phyloP scores from a whole-genome alignment of 2,329 filamentous ascomycete genomes.

The Fusarium sp. region DNA sequence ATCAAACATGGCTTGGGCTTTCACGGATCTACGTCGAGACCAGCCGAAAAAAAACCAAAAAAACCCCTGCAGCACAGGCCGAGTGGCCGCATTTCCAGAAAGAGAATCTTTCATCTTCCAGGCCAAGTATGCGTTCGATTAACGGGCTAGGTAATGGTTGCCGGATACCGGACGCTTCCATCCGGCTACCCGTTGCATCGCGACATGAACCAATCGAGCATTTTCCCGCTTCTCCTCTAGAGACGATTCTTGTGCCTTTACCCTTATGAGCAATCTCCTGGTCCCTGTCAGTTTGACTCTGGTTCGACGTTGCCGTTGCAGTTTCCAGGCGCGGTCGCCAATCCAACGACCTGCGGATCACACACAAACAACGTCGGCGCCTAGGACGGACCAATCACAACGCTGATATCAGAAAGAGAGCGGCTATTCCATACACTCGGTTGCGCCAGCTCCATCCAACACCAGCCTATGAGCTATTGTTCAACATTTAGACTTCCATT shows the following conservation, averaged over 20 bases:
- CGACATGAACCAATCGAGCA: constrained; percentile 26
- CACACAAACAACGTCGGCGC: constrained; percentile 40
- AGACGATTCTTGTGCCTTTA: constrained; percentile 6
- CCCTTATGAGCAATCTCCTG: constrained; percentile 29
- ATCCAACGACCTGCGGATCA: constrained; percentile 44
- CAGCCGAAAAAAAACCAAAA: constrained; percentile 7
- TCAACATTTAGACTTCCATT: constrained; percentile 24
- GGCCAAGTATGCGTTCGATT: constrained; percentile 1
- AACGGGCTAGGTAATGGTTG: constrained; percentile 11
- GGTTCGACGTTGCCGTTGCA: constrained; percentile 26
- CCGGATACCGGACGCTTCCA: constrained; percentile 20
- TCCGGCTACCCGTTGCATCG: constrained; percentile 24
- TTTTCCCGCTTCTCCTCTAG: constrained; percentile 23
- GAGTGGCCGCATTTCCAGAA: constrained; percentile 18
- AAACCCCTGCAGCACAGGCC: constrained; percentile 1
- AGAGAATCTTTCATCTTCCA: constrained; percentile 8
- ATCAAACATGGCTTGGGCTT: constrained; percentile 18
- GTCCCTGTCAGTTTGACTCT: constrained; percentile 21
- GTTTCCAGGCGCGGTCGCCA: constrained; percentile 40
- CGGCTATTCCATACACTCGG: constrained; percentile 52
- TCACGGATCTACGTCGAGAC: constrained; percentile 3
- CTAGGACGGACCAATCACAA: constrained; percentile 45
- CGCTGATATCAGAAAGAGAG: constrained; percentile 36
- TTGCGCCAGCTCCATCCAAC: constrained; percentile 40
- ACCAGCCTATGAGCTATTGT: constrained; percentile 41